A percentile compares a stretch with the other conserved stretches of the same genome.
These are phyloP conservation scores for Zychaea mexicana DNA, from an alignment of 371 early-diverging fungal genomes.

Conservation along the genomic window DNA sequence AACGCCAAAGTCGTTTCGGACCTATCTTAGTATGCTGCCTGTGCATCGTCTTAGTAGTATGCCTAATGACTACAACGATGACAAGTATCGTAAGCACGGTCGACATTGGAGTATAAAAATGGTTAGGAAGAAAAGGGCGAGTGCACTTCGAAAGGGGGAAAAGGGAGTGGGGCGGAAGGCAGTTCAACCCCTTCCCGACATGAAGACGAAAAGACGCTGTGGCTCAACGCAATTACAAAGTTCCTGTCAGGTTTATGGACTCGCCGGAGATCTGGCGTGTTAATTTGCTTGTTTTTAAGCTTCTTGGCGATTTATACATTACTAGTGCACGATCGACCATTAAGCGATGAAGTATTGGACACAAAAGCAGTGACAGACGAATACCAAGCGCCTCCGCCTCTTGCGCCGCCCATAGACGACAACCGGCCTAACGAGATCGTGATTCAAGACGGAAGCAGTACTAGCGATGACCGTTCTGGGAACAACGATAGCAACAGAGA, in stretches of 20 bases:
- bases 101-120: constrained; percentile 19
- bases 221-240: constrained; percentile 4
- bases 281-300: neutral
- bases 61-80: constrained; percentile 19
- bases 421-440: neutral
- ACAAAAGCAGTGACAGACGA: neutral
- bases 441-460: neutral
- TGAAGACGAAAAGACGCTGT: neutral
- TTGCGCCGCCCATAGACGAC: neutral
- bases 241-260: neutral
- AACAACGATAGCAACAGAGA: neutral
- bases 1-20: too few species aligned
- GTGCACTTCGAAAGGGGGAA: too few species aligned
- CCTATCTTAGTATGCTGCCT: too few species aligned
- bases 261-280: neutral
- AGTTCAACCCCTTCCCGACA: neutral
- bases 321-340: neutral
- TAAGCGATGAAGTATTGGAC: neutral
- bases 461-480: neutral
- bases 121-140: neutral
- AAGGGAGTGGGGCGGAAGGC: too few species aligned
- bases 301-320: neutral
- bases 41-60: constrained; percentile 32
- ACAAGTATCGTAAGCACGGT: constrained; percentile 32
- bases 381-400: neutral